Conservation (phyloP, 2,329 filamentous ascomycete genomes). For the Aspergillus candidus region DNA sequence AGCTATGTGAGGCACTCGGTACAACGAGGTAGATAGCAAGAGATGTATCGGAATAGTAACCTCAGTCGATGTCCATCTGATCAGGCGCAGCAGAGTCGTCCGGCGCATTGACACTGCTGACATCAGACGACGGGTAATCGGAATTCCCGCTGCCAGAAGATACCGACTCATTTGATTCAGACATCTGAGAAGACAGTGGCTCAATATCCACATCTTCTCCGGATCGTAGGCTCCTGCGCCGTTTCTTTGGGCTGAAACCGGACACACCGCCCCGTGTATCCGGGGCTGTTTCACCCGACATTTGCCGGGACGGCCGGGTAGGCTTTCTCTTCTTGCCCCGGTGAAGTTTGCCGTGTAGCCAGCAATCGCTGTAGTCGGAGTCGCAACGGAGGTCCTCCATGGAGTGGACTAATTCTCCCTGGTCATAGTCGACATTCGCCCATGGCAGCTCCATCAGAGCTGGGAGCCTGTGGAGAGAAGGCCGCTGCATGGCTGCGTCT, state of each 20-base stretch:
- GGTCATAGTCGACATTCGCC: constrained; percentile 10
- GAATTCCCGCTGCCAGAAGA: constrained; percentile 18
- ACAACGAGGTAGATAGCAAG: no score
- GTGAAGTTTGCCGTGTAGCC: constrained; percentile 7
- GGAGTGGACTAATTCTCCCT: constrained; percentile 29
- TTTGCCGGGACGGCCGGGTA: background rate
- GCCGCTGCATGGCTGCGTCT: no score
- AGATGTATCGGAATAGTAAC: background rate
- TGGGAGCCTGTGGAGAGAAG: background rate
- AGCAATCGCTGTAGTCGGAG: constrained; percentile 16
- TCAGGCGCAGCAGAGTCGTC: constrained; percentile 16
- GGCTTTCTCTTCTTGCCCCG: constrained; percentile 34
- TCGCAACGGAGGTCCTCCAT: constrained; percentile 29
- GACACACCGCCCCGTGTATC: constrained; percentile 11
- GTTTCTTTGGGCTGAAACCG: constrained; percentile 21
- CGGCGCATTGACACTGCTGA: constrained; percentile 11
- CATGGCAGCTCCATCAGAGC: background rate
- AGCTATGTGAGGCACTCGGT: no score
- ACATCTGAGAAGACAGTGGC: background rate
- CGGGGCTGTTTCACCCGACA: background rate
- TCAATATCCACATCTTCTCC: constrained; percentile 9
- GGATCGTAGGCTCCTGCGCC: constrained; percentile 18
- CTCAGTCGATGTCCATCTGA: constrained; percentile 33
- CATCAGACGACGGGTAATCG: constrained; percentile 16
- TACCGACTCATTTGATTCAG: constrained; percentile 12